Base-by-base conservation (phyloP, 192 early-diverging fungal species). In the Podila epicladia region DNA sequence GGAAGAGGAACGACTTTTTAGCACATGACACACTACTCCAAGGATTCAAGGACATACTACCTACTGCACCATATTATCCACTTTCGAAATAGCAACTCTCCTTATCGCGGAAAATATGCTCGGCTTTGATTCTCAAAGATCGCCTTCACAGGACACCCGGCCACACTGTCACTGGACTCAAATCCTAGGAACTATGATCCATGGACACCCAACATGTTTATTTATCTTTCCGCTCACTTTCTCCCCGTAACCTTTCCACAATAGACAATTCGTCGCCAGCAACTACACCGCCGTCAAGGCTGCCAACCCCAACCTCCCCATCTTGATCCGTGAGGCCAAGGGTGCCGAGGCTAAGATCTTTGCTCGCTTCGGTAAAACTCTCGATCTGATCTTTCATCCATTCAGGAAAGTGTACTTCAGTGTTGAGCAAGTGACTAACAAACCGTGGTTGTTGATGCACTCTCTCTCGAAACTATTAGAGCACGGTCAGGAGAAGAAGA, bases 311-410 rank as follows among this genome's bases (percentile, higher is more conserved):
- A 85, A 89, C 13, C 85, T 98, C 22, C 97, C 97, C 26, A 93
- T 98, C 72, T 89, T 98, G 20, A 91, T 98, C 45, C 93, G 97
- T 69, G 97, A 98, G 75, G 95, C 95, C 20, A 84, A 79, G 65
- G 92, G 91, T 37, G 89, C 95, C 53, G 92, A 97, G 83, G 93
- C 97, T 17, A 88, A 93, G 64, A 91, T 93, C 57, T 97, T 95
- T 88, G 97, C 94, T 70, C 93, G 96, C 60, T 98, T 94, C 74
- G 94, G 96, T 97, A 88, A 76, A 84, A 73, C 19, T n/a, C 19
- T n/a, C 5, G n/a, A 53, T n/a, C 50, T 17, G 17, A 20, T n/a
- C 5, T 1, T 6, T 17, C 5, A 11, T n/a, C 12, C 19, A 15
- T 26, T 33, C 48, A 32, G 19, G 26, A 62, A 13, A 22, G 6